These are phyloP conservation scores for Solanum rostratum DNA, from an alignment of 257 asterid genomes.

Conservation along the genomic window DNA sequence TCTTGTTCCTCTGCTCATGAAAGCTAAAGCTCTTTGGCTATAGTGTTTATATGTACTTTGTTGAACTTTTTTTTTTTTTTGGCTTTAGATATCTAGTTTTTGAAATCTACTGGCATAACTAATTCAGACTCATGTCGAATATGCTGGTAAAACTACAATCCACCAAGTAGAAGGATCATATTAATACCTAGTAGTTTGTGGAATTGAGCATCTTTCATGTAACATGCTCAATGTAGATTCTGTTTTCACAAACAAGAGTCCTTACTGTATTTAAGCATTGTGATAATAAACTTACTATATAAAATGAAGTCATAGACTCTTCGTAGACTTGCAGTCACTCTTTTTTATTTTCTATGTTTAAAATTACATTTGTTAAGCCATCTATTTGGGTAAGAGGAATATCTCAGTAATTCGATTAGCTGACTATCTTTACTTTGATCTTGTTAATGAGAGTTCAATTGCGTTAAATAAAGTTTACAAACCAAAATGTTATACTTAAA, in stretches of 20 bases:
- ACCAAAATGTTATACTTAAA: too few species aligned
- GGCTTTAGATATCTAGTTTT: neutral
- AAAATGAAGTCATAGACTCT: neutral
- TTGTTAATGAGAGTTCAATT: too few species aligned
- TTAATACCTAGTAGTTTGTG: neutral
- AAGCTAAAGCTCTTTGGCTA: slow-evolving; percentile 70
- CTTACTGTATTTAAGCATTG: neutral
- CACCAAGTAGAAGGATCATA: neutral
- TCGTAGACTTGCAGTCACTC: neutral
- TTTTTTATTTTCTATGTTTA: neutral
- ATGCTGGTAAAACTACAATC: neutral
- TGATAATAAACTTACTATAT: neutral
- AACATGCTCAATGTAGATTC: neutral
- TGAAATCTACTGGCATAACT: neutral
- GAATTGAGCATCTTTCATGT: neutral
- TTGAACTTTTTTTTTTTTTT: neutral
- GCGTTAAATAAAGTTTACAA: too few species aligned
- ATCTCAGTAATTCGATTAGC: too few species aligned
- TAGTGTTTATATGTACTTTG: neutral
- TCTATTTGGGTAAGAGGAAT: too few species aligned
- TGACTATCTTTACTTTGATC: too few species aligned
- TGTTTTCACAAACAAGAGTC: neutral
- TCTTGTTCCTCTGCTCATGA: slow-evolving; percentile 55
- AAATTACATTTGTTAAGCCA: too few species aligned
- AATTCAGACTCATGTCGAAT: neutral